These are phyloP conservation scores for Lactuca sativa DNA, from an alignment of 129 eudicot genomes.

Conservation along the genomic window DNA sequence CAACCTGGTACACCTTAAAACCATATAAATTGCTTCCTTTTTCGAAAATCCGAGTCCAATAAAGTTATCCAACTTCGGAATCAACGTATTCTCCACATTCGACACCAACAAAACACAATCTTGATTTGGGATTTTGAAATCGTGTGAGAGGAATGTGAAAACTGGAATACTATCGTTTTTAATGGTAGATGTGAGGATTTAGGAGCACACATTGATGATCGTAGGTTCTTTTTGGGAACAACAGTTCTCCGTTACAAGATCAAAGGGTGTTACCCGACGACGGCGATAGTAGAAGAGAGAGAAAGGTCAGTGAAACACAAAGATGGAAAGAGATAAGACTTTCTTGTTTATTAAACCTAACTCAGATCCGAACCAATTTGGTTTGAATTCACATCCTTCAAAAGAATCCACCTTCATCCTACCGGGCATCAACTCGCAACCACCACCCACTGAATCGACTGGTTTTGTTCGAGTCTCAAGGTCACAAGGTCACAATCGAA, in stretches of 20 bases:
- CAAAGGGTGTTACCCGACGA: too few species aligned
- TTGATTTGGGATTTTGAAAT: slow-evolving; percentile 62
- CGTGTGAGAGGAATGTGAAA: slow-evolving; percentile 58
- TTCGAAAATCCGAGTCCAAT: slow-evolving; percentile 61
- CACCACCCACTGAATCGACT: too few species aligned
- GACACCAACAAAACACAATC: slow-evolving; percentile 82
- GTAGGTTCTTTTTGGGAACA: slow-evolving; percentile 59
- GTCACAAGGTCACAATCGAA: too few species aligned
- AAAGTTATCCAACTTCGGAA: slow-evolving; percentile 71
- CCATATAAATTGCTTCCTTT: slow-evolving; percentile 73
- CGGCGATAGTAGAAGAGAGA: too few species aligned
- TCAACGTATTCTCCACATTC: slow-evolving; percentile 71
- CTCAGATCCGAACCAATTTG: slow-evolving; percentile 16
- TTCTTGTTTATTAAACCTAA: slow-evolving; percentile 3
- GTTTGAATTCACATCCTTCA: background rate
- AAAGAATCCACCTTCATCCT: too few species aligned
- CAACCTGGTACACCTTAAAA: slow-evolving; percentile 74
- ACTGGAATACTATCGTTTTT: slow-evolving; percentile 58
- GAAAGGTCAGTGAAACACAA: too few species aligned
- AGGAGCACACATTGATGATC: slow-evolving; percentile 84
- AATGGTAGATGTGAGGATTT: slow-evolving; percentile 61
- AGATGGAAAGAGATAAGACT: background rate
- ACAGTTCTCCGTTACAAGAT: too few species aligned
- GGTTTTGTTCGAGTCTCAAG: too few species aligned
- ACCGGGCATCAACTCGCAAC: too few species aligned